phyloP scores from a whole-genome alignment of 805 yeast species.

The Barnettozyma salicaria region DNA sequence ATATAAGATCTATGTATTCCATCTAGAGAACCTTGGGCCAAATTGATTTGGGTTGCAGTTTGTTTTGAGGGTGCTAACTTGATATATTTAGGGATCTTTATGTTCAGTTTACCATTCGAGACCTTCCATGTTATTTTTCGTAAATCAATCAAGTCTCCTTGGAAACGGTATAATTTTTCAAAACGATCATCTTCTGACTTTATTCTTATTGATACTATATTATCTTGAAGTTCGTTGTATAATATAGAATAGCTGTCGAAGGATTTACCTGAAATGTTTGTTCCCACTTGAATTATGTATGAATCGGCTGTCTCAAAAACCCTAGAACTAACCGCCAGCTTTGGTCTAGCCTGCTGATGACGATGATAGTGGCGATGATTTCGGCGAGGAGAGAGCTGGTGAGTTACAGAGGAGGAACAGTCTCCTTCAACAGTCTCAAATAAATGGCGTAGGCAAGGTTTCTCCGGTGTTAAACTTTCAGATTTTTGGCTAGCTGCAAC shows the following conservation, averaged over 20 bases:
- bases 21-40: not conserved
- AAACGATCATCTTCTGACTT: conserved; percentile 16
- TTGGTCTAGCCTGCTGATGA: not conserved
- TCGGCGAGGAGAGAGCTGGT: conserved; percentile 1
- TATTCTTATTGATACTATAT: conserved; percentile 10
- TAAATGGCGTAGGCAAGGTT: conserved; percentile 6
- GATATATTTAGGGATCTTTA: conserved; percentile 17
- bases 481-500: not conserved
- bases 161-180: conserved; percentile 15
- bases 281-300: conserved; percentile 16
- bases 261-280: conserved; percentile 11
- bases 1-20: not conserved
- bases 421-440: conserved; percentile 5
- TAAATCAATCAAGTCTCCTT: conserved; percentile 12
- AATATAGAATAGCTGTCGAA: conserved; percentile 17
- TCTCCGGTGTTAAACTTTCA: not conserved
- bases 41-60: not conserved
- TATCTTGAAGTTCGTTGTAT: conserved; percentile 10
- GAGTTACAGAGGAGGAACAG: not conserved
- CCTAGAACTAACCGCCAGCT: conserved; percentile 7
- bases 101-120: conserved; percentile 8
- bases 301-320: conserved; percentile 6
- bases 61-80: not conserved
- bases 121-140: conserved; percentile 15
- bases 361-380: not conserved